phyloP scores from a whole-genome alignment of 169 alveolate genomes.

The Plasmodium adleri region DNA sequence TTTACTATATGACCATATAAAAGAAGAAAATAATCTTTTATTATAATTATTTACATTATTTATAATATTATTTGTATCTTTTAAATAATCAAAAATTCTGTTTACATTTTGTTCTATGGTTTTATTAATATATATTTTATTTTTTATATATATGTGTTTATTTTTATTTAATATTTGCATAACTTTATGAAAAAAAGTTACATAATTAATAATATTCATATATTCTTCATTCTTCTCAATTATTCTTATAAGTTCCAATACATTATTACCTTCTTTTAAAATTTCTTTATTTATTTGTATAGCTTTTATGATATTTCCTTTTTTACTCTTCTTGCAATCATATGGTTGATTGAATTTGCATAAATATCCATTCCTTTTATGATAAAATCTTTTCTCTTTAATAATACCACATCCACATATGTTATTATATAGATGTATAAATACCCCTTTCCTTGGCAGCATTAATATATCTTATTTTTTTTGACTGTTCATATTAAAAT shows the following conservation, averaged over 20 bases:
- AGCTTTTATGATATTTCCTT: constrained; percentile 10
- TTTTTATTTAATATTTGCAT: constrained; percentile 54
- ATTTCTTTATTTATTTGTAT: constrained; percentile 62
- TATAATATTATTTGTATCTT: constrained; percentile 11
- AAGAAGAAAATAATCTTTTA: constrained; percentile 68
- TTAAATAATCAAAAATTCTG: constrained; percentile 36
- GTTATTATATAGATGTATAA: too few relatives aligned
- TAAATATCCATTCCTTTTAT: too few relatives aligned
- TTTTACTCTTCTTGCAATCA: not conserved
- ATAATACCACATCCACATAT: too few relatives aligned
- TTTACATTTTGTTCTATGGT: constrained; percentile 64
- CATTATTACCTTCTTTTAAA: constrained; percentile 23
- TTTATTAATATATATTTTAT: constrained; percentile 27
- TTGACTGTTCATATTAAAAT: too few relatives aligned
- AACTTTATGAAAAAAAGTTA: constrained; percentile 56
- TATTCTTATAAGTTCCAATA: constrained; percentile 56
- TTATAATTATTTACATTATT: constrained; percentile 44
- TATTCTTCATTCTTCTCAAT: constrained; percentile 33
- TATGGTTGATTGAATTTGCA: too few relatives aligned
- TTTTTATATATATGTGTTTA: constrained; percentile 16
- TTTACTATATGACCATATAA: constrained; percentile 73
- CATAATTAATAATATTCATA: constrained; percentile 60
- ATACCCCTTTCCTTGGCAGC: too few relatives aligned
- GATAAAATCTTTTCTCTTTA: too few relatives aligned
- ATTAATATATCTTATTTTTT: too few relatives aligned